Conservation (phyloP, 805 yeast species). For the Kodamaea fukazawae region DNA sequence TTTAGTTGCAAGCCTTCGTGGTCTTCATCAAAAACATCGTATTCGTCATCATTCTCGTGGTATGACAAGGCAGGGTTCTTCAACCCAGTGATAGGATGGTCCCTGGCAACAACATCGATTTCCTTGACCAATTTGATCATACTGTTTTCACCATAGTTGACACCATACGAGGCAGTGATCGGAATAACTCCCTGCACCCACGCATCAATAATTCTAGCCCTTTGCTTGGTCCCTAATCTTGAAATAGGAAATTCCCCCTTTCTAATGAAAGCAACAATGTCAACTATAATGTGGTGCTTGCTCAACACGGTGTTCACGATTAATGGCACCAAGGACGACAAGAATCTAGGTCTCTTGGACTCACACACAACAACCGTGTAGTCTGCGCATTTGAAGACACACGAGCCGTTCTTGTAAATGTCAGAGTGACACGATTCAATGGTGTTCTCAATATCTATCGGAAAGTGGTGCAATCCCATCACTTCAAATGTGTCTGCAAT, state of each 20-base stretch:
- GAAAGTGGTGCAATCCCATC: constrained; percentile 88
- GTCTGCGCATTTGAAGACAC: constrained; percentile 80
- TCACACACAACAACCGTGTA: constrained; percentile 76
- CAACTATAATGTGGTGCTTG: constrained; percentile 78
- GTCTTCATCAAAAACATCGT: constrained; percentile 31
- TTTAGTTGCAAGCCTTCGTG: constrained; percentile 33
- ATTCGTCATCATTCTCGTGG: constrained; percentile 29
- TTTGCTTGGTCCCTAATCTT: constrained; percentile 70
- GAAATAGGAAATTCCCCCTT: constrained; percentile 64
- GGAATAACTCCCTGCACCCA: constrained; percentile 49
- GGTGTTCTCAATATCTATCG: constrained; percentile 68
- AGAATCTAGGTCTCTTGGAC: constrained; percentile 44
- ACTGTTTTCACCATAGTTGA: constrained; percentile 66
- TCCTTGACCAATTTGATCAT: constrained; percentile 58
- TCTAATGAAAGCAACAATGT: constrained; percentile 77
- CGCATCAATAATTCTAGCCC: constrained; percentile 62
- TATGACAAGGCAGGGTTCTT: constrained; percentile 42
- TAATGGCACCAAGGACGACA: constrained; percentile 79
- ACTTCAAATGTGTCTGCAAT: constrained; percentile 87
- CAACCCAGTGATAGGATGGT: constrained; percentile 39
- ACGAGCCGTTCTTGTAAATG: constrained; percentile 59
- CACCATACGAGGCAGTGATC: constrained; percentile 40
- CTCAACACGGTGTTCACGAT: constrained; percentile 75
- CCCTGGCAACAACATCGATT: constrained; percentile 43
- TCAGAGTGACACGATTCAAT: constrained; percentile 46